These are phyloP conservation scores for Rhododendron griersonianum DNA, from an alignment of 148 eudicot genomes.

Conservation along the genomic window DNA sequence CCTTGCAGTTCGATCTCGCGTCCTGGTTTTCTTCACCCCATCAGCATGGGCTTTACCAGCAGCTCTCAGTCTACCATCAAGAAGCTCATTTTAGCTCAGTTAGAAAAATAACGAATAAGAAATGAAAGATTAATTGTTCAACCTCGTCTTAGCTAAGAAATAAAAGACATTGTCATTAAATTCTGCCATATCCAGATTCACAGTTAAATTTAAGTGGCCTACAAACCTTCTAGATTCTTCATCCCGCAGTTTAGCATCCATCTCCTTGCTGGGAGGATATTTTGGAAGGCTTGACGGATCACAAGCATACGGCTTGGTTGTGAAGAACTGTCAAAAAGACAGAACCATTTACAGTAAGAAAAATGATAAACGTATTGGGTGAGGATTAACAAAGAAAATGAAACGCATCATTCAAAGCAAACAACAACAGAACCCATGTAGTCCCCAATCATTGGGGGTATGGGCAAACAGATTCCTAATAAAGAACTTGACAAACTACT, in stretches of 20 bases:
- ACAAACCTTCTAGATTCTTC: slow-evolving; percentile 75
- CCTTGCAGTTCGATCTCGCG: slow-evolving; percentile 52
- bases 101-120: background rate
- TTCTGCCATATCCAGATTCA: background rate
- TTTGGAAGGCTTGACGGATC: slow-evolving; percentile 80
- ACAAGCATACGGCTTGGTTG: slow-evolving; percentile 70
- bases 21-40: slow-evolving; percentile 46
- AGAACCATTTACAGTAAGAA: background rate
- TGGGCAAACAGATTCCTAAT: background rate
- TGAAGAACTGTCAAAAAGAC: slow-evolving; percentile 52
- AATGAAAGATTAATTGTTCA: background rate
- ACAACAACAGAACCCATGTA: too few relatives aligned
- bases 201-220: background rate
- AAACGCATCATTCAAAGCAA: background rate
- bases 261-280: slow-evolving; percentile 85
- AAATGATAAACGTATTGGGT: background rate
- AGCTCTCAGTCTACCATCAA: slow-evolving; percentile 46
- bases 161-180: background rate
- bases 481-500: background rate
- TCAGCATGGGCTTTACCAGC: slow-evolving; percentile 54
- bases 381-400: background rate
- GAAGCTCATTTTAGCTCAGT: slow-evolving; percentile 8
- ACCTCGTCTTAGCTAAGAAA: background rate
- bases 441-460: too few relatives aligned
- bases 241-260: slow-evolving; percentile 80